Conservation (phyloP, 2,329 filamentous ascomycete species). For the Eutypella sp. region DNA sequence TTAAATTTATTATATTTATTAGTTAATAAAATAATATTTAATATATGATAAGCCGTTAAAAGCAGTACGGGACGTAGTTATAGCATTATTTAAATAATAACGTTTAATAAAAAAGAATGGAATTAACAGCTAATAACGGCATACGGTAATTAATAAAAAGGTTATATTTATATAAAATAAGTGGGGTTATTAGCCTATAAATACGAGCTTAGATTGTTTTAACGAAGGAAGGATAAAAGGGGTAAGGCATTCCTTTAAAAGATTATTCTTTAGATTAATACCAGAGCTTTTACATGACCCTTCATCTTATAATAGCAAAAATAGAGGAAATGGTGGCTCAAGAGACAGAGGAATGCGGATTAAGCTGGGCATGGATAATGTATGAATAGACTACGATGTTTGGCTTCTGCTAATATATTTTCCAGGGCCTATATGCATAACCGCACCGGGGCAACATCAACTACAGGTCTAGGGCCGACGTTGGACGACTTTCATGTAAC, state of each 20-base stretch:
- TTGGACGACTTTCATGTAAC: neutral
- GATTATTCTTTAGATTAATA: too few species aligned
- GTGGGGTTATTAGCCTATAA: too few species aligned
- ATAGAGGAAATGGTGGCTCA: neutral
- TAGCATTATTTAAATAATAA: too few species aligned
- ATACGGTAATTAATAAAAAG: too few species aligned
- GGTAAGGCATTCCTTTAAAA: too few species aligned
- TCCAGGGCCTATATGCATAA: neutral
- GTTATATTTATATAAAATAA: too few species aligned
- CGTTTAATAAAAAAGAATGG: neutral
- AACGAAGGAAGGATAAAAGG: too few species aligned
- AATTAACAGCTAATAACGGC: too few species aligned
- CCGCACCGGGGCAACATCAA: neutral
- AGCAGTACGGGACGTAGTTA: too few species aligned
- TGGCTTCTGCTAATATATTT: neutral
- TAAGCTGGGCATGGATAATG: neutral
- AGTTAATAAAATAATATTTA: neutral
- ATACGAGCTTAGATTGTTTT: too few species aligned
- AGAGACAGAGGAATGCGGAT: neutral
- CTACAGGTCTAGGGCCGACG: neutral
- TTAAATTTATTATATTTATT: neutral
- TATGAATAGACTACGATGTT: neutral
- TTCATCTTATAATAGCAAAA: too few species aligned
- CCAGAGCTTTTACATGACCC: too few species aligned
- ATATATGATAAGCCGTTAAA: neutral